Evolutionary conservation across 768 basidiomycete genomes (phyloP).

Genomic region (Boletus huronensis): DNA sequence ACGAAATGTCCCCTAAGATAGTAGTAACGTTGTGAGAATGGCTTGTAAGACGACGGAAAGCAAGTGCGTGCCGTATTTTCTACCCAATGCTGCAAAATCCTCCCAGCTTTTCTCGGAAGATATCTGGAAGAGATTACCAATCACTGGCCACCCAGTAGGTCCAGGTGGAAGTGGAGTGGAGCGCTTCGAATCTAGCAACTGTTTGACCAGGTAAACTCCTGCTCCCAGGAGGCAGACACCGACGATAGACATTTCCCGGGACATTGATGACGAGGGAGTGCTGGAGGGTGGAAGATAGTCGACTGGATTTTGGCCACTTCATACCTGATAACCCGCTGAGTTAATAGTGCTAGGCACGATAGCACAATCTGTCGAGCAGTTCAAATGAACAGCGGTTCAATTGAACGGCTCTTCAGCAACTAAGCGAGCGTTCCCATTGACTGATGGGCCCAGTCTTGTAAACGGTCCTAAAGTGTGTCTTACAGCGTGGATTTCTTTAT

Average conservation of each 20-base stretch:
- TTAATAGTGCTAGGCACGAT: neutral
- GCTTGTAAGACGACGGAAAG: neutral
- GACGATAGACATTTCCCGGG: neutral
- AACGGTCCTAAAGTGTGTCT: too few species aligned
- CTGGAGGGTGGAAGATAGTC: neutral
- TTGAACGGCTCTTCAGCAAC: too few species aligned
- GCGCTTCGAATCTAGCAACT: neutral
- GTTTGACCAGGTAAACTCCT: conserved; percentile 7
- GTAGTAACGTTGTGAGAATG: conserved; percentile 16
- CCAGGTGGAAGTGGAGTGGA: conserved; percentile 17
- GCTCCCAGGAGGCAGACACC: conserved; percentile 15
- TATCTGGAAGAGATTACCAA: conserved; percentile 56
- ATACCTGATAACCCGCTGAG: neutral
- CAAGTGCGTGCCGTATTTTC: conserved; percentile 43
- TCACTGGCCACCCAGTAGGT: conserved; percentile 34
- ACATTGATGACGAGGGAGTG: neutral
- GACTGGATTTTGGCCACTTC: neutral
- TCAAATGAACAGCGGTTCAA: too few species aligned
- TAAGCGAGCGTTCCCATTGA: too few species aligned
- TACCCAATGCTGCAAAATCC: conserved; percentile 50
- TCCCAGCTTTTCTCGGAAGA: conserved; percentile 48
- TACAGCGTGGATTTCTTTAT: too few species aligned
- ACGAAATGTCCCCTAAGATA: conserved; percentile 20
- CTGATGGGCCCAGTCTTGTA: too few species aligned
- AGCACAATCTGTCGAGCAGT: too few species aligned